Base-by-base conservation (phyloP, 768 basidiomycete species). In the Russula abietina region DNA sequence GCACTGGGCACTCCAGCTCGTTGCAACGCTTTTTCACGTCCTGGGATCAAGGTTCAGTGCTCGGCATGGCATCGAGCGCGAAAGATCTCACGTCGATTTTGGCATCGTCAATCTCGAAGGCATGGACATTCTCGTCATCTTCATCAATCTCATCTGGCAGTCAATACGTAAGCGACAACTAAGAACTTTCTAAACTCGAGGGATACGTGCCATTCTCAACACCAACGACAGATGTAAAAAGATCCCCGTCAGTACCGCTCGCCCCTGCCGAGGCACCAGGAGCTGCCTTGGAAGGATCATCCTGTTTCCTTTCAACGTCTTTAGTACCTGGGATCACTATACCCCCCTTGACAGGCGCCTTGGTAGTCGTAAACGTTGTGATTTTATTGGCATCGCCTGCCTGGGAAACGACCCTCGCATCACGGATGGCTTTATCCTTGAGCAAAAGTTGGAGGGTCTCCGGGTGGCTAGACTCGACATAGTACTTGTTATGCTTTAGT, bases 401-500 rank as follows among this genome's bases (percentile, higher is more conserved):
- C 36, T 79, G 75, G n/a, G 86, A 81, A 52, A 87, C 78, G 7
- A 93, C 86, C 36, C 94, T 84, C 28, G 93, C 91, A 65, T 90
- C 88, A 36, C 89, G 83, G 59, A 96, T 97, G 22, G 88, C 75
- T 61, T 80, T 80, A 75, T 99, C 97, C 71, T 93, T 90, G 48
- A 99, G 80, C 38, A 98, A 77, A 22, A 85, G 77, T 69, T 97
- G 90, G 30, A 98, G 80, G 12, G 93, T 93, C 59, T 98, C 95
- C 2, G 95, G 94, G 70, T 97, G 92, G 67, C 86, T 89, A 32
- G 93, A 96, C 74, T 99, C 97, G 69, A 99, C 92, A 69, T 84
- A 98, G 74, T 98, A 98, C 69, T 89, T 91, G 80, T 98, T 98
- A 73, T 98, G 90, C 73, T 99, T 98, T 68, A 99, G 78, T 8